A percentile compares a stretch with the other conserved stretches of the same genome.
These are phyloP conservation scores for Mortierella claussenii DNA, from an alignment of 192 early-diverging fungal genomes.

Conservation along the genomic window DNA sequence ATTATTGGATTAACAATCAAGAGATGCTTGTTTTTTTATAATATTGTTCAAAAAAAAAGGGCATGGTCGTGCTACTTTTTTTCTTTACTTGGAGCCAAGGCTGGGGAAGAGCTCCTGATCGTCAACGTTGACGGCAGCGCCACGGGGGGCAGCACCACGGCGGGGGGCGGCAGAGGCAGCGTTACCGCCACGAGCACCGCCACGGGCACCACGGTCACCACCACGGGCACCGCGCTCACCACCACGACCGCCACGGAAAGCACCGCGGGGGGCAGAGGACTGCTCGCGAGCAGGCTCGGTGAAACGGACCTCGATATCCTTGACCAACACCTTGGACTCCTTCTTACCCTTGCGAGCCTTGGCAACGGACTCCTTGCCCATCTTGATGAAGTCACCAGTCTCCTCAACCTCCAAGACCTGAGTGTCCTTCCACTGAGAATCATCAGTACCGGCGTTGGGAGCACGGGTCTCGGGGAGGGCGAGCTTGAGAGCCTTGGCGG, in stretches of 20 bases:
- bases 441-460: slow-evolving; percentile 91
- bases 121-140: slow-evolving; percentile 72
- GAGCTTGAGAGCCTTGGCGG: slow-evolving; percentile 68
- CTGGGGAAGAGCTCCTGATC: slow-evolving; percentile 80
- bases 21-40: no score
- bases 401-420: slow-evolving; percentile 78
- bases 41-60: slow-evolving; percentile 4
- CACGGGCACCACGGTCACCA: slow-evolving; percentile 50
- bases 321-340: slow-evolving; percentile 76
- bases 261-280: slow-evolving; percentile 35
- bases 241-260: slow-evolving; percentile 54
- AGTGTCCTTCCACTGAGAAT: slow-evolving; percentile 84
- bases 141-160: slow-evolving; percentile 45
- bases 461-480: slow-evolving; percentile 75
- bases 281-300: slow-evolving; percentile 52
- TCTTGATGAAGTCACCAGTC: slow-evolving; percentile 77
- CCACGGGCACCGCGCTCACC: slow-evolving; percentile 55
- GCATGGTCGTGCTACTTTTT: background rate
- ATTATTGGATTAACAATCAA: no score
- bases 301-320: slow-evolving; percentile 78
- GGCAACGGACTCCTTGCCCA: slow-evolving; percentile 66
- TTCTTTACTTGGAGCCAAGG: slow-evolving; percentile 62
- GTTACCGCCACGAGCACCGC: slow-evolving; percentile 57
- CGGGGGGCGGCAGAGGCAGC: slow-evolving; percentile 39
- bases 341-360: slow-evolving; percentile 61